phyloP scores from a whole-genome alignment of 2,329 filamentous ascomycete genomes.

The Aspergillus sp. region DNA sequence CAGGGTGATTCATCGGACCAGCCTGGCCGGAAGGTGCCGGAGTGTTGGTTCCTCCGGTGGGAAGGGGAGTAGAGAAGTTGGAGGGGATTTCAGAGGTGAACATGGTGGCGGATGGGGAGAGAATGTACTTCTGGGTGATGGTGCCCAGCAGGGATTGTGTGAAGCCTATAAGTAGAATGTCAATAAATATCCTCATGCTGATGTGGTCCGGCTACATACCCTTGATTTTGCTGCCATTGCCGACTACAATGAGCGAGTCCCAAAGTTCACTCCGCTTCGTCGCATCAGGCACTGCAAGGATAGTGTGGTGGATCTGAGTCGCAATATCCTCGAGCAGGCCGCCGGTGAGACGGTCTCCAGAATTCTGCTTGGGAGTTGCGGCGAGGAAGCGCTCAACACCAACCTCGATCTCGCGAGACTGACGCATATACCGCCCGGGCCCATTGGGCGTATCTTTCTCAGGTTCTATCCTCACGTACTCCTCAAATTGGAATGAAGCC shows the following conservation, averaged over 20 bases:
- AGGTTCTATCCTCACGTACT: conserved; percentile 57
- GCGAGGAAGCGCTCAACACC: conserved; percentile 63
- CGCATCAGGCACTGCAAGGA: conserved; percentile 80
- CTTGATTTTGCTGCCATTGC: conserved; percentile 73
- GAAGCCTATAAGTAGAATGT: conserved; percentile 59
- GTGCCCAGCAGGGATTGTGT: conserved; percentile 83
- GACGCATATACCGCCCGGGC: conserved; percentile 54
- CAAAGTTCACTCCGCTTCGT: conserved; percentile 83
- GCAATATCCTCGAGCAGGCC: conserved; percentile 80
- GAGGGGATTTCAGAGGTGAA: conserved; percentile 97
- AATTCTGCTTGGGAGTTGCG: conserved; percentile 45
- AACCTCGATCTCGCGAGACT: conserved; percentile 61
- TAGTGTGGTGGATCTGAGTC: conserved; percentile 77
- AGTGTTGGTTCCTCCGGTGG: conserved; percentile 89
- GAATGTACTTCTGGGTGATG: conserved; percentile 77
- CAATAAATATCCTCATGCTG: neutral
- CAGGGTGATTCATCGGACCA: conserved; percentile 58
- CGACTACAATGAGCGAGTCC: conserved; percentile 89
- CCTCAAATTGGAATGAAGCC: conserved; percentile 63
- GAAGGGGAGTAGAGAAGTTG: conserved; percentile 84
- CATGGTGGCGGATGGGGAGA: conserved; percentile 92
- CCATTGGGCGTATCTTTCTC: conserved; percentile 52
- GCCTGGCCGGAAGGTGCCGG: conserved; percentile 53
- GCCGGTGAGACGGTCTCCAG: conserved; percentile 47
- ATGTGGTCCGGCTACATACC: conserved; percentile 41